Conservation (phyloP, 2,329 filamentous ascomycete genomes). For the Periconia macrospinosa region DNA sequence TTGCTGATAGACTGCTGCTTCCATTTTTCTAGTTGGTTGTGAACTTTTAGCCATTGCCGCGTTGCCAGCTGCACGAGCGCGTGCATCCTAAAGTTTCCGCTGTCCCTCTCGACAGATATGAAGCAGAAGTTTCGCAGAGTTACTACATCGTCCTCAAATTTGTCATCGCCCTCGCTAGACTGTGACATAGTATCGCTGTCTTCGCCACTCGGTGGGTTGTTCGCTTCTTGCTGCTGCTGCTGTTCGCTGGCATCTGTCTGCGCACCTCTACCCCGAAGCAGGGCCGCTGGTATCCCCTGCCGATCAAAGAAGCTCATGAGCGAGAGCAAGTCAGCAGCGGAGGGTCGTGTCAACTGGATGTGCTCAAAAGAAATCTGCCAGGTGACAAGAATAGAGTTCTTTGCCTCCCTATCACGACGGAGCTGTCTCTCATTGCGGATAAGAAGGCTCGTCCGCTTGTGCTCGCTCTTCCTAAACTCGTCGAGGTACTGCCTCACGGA, state of each 20-base stretch:
- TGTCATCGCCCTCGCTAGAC: slow-evolving; percentile 7
- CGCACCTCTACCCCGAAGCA: slow-evolving; percentile 22
- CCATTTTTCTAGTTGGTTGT: slow-evolving; percentile 3
- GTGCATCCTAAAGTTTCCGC: slow-evolving; percentile 6
- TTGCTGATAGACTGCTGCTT: slow-evolving; percentile 1
- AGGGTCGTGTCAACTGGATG: slow-evolving; percentile 29
- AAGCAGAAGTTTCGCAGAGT: slow-evolving; percentile 10
- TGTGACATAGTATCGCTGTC: slow-evolving; percentile 1
- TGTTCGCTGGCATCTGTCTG: slow-evolving; percentile 23
- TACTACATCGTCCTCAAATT: slow-evolving; percentile 7
- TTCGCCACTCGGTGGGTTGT: background rate
- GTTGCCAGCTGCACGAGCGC: slow-evolving; percentile 12
- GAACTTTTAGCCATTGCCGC: slow-evolving; percentile 11
- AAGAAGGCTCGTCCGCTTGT: slow-evolving; percentile 22
- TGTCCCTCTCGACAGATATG: background rate
- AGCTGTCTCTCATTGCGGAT: slow-evolving; percentile 29
- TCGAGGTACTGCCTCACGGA: slow-evolving; percentile 40
- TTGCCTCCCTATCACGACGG: slow-evolving; percentile 35
- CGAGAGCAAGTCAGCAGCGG: slow-evolving; percentile 48
- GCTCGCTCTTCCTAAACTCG: slow-evolving; percentile 39
- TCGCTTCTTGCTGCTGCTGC: background rate
- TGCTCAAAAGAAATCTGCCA: slow-evolving; percentile 40
- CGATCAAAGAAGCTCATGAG: slow-evolving; percentile 54
- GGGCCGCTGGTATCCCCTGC: slow-evolving; percentile 44
- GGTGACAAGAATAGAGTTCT: slow-evolving; percentile 41